Percentiles rank a stretch among this genome's conserved stretches.
phyloP scores from a whole-genome alignment of 305 asterid genomes.

The Andrographis paniculata region DNA sequence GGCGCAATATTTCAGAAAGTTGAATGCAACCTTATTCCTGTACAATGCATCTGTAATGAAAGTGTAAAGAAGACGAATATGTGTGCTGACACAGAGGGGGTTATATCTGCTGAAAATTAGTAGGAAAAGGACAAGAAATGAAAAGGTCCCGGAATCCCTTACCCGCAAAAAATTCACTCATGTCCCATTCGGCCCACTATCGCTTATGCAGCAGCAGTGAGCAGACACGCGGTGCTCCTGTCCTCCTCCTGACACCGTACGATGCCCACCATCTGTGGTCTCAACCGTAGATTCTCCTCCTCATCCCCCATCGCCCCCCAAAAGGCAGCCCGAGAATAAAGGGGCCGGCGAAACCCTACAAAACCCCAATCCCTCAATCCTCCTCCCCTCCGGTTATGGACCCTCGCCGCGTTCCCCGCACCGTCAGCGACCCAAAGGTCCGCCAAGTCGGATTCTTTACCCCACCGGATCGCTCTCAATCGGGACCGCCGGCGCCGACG shows the following conservation, averaged over 20 bases:
- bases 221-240: not conserved
- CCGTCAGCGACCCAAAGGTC: slow-evolving; percentile 70
- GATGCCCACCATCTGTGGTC: not conserved
- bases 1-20: too few relatives aligned
- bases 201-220: too few relatives aligned
- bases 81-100: too few relatives aligned
- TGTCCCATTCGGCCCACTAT: not conserved
- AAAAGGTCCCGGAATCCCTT: not conserved
- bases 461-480: slow-evolving; percentile 58
- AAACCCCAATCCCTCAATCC: slow-evolving; percentile 12
- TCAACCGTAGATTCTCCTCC: slow-evolving; percentile 17
- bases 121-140: too few relatives aligned
- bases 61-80: too few relatives aligned
- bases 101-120: too few relatives aligned
- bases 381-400: slow-evolving; percentile 31
- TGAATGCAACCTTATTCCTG: too few relatives aligned
- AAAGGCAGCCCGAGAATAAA: slow-evolving; percentile 7
- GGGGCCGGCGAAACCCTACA: not conserved
- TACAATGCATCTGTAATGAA: too few relatives aligned
- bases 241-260: not conserved
- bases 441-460: slow-evolving; percentile 75
- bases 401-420: slow-evolving; percentile 56
- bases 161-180: too few relatives aligned
- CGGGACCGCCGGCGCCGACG: slow-evolving; percentile 36
- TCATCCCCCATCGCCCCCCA: not conserved